These are phyloP conservation scores for Amylocarpus encephaloides DNA, from an alignment of 2,329 filamentous ascomycete species.

Conservation along the genomic window DNA sequence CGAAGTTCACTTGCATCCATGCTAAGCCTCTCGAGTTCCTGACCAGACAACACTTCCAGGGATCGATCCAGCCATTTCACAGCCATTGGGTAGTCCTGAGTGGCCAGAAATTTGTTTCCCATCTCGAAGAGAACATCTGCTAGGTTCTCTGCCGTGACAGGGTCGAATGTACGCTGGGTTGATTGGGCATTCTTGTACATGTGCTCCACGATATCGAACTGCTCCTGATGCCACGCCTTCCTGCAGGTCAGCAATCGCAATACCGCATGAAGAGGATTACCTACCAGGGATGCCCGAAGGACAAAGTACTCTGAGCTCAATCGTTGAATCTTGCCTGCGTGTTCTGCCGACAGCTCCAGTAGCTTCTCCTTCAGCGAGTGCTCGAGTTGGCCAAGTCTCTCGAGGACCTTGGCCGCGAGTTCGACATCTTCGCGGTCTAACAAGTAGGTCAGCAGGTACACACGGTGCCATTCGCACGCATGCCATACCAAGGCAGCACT, in stretches of 20 bases:
- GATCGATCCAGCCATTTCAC: conserved; percentile 70
- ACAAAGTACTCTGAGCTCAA: conserved; percentile 31
- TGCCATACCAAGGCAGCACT: conserved; percentile 52
- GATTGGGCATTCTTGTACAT: conserved; percentile 58
- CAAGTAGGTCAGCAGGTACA: conserved; percentile 6
- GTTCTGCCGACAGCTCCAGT: conserved; percentile 18
- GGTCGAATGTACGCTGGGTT: conserved; percentile 38
- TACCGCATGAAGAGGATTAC: background rate
- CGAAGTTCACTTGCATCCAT: conserved; percentile 57
- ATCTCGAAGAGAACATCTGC: conserved; percentile 67
- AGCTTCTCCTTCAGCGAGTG: conserved; percentile 33
- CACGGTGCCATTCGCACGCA: background rate
- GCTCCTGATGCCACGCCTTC: conserved; percentile 68
- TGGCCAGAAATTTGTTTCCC: conserved; percentile 52
- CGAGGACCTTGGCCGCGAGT: conserved; percentile 54
- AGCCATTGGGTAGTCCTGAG: conserved; percentile 48
- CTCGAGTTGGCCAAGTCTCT: conserved; percentile 56
- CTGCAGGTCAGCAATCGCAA: conserved; percentile 21
- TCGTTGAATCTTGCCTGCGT: conserved; percentile 28
- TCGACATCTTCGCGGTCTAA: conserved; percentile 41
- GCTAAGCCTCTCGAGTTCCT: conserved; percentile 50
- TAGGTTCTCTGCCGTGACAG: conserved; percentile 51
- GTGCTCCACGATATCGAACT: conserved; percentile 70
- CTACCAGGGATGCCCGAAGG: conserved; percentile 48
- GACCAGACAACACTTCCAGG: conserved; percentile 49